Evolutionary conservation across 2,329 filamentous ascomycete species (phyloP), one percentile per base, ranked within the genome.

Genomic region (Niveomyces coronatus): DNA sequence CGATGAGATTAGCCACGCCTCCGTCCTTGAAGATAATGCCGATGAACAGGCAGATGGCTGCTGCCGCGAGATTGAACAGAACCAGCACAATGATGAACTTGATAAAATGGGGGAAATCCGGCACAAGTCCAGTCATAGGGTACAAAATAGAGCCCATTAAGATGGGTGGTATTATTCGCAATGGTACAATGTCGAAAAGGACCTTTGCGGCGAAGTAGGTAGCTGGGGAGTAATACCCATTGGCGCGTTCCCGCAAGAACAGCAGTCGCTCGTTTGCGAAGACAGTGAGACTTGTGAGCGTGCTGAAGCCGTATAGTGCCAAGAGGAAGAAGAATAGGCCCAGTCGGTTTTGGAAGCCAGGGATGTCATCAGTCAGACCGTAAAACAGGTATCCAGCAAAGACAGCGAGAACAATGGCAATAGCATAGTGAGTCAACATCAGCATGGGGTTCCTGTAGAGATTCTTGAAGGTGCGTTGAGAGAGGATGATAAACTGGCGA

Each of bases 371-470:
- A 1, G 88, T 94, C 33, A 98, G 69, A 3, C 89, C 91, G 51
- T 96, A 98, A 66, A 96, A 98, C 10, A 98, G 72, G 60, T 85
- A 96, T 4, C 91, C 91, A 2, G 89, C 88, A 41, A 98, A 82
- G 5, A 96, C 89, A 2, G 88, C 91, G 5, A 98, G 74, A 0
- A 96, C 65, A 44, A 98, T 96, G 7, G 91, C 87, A 48, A 95
- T 96, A 26, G 91, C 91, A 55, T 96, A 98, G 62, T 98, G 91
- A 0, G 88, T 95, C 41, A 98, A 74, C 91, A 98, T 98, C 43
- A 98, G 68, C 75, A 96, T 88, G 2, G 91, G 91, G 57, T 98
- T 95, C 41, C 91, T 80, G 65, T 98, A 96, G 6, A 98, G 71
- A 54, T 98, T 98, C 54, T 84, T 87, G 89, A 89, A 98, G 0